Percentiles rank a stretch among this genome's conserved stretches.
phyloP scores from a whole-genome alignment of 2,329 filamentous ascomycete genomes.

The Lecanosticta acicola region DNA sequence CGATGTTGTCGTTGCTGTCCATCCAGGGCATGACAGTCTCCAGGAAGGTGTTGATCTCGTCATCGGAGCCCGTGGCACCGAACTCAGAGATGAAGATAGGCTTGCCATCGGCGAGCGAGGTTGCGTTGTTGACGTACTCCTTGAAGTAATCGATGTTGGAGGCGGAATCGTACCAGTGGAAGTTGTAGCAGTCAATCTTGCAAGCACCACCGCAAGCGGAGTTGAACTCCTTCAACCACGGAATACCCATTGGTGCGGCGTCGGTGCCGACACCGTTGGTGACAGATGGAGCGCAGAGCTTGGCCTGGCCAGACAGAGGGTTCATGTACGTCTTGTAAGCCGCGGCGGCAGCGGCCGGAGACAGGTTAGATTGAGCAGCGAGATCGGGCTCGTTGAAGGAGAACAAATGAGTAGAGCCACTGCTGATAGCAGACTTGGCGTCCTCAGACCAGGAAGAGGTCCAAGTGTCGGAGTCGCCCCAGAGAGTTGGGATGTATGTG shows the following conservation, averaged over 20 bases:
- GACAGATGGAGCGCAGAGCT: slow-evolving; percentile 56
- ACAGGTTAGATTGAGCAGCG: slow-evolving; percentile 53
- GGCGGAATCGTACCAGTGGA: slow-evolving; percentile 58
- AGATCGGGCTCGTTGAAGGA: slow-evolving; percentile 70
- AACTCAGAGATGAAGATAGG: slow-evolving; percentile 62
- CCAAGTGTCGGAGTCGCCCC: slow-evolving; percentile 42
- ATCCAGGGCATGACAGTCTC: slow-evolving; percentile 44
- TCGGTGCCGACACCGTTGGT: slow-evolving; percentile 52
- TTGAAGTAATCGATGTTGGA: slow-evolving; percentile 50
- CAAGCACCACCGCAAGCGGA: slow-evolving; percentile 39
- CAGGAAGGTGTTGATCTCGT: slow-evolving; percentile 47
- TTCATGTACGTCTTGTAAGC: slow-evolving; percentile 53
- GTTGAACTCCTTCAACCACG: slow-evolving; percentile 53
- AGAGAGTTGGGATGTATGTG: slow-evolving; percentile 62
- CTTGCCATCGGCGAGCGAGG: slow-evolving; percentile 33
- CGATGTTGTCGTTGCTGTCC: slow-evolving; percentile 36
- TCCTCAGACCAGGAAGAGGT: slow-evolving; percentile 47
- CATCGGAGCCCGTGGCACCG: slow-evolving; percentile 45
- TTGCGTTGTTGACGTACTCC: slow-evolving; percentile 45
- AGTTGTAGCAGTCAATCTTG: slow-evolving; percentile 53
- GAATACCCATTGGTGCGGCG: slow-evolving; percentile 42
- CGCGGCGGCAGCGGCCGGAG: slow-evolving; percentile 47
- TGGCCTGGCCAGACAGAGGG: slow-evolving; percentile 49
- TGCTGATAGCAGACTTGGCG: slow-evolving; percentile 48
- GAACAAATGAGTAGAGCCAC: slow-evolving; percentile 54